Base-by-base conservation (phyloP, 2,329 filamentous ascomycete genomes). In the Calonectria hawksworthii region DNA sequence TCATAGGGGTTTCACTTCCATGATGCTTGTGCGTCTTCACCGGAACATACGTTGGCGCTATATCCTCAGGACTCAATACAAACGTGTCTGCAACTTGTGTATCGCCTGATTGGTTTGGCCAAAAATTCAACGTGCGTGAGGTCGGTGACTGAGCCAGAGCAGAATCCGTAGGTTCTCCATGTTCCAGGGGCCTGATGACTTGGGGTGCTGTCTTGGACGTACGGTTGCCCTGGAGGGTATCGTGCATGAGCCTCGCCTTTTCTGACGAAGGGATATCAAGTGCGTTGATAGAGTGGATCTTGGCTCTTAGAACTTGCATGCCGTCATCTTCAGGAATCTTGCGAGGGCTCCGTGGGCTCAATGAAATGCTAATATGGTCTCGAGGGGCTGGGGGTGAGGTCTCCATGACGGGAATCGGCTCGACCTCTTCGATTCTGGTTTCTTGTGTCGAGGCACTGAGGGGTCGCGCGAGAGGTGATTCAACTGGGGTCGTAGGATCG, bases 261-360 rank as follows among this genome's bases (percentile, higher is more conserved):
- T 95, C 92, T 9, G 88, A 83, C 54, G 89, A 87, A 4, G 90
- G 84, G 63, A 93, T 87, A 30, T 92, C 87, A 77, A 89, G 88
- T 32, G 90, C 87, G 82, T 95, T 93, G 75, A 96, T 93, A 28
- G 87, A 87, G 74, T 94, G 89, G 77, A 97, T 95, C 75, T 91
- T 91, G 76, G 87, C 89, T 79, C 95, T 89, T 79, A 96, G 84
- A 70, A 86, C 84, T 23, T 90, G 88, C 93, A 95, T 96, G 56
- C 95, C 95, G 87, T 97, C 95, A 81, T 96, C 94, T 82, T 93
- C 95, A 1, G 94, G 94, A 51, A 95, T 84, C 50, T 80, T 83
- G 18, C 82, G 83, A 63, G 78, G 80, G 73, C 80, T 83, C 69
- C 74, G 77, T 11, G 83, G 80, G 52, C 80, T 81, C 72, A 82